phyloP scores from a whole-genome alignment of 495 filamentous ascomycete genomes.

The Evernia prunastri region DNA sequence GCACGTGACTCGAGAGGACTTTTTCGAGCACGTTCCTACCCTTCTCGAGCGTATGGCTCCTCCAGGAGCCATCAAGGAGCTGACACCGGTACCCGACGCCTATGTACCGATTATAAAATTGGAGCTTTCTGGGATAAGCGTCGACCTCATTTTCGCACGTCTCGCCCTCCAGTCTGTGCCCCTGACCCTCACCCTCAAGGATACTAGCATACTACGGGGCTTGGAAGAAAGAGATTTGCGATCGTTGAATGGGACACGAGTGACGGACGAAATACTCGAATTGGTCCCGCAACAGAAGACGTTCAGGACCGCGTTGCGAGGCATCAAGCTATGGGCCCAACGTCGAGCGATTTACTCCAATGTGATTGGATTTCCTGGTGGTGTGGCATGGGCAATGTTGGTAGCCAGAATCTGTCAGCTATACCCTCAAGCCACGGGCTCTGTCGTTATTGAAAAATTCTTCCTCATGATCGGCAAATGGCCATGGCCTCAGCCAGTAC shows the following conservation, averaged over 20 bases:
- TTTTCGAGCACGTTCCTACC: slow-evolving; percentile 79
- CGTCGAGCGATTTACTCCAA: slow-evolving; percentile 92
- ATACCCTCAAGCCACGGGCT: slow-evolving; percentile 86
- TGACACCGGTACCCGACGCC: slow-evolving; percentile 80
- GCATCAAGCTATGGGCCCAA: slow-evolving; percentile 94
- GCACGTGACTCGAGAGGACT: slow-evolving; percentile 79
- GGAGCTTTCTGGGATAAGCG: slow-evolving; percentile 79
- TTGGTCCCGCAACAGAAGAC: slow-evolving; percentile 83
- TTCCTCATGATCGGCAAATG: slow-evolving; percentile 85
- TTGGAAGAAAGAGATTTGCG: slow-evolving; percentile 79
- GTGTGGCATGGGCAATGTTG: slow-evolving; percentile 96
- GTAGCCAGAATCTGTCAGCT: slow-evolving; percentile 93
- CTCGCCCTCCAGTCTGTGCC: slow-evolving; percentile 67
- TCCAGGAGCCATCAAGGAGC: slow-evolving; percentile 69
- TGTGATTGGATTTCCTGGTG: slow-evolving; percentile 91
- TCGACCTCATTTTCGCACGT: slow-evolving; percentile 89
- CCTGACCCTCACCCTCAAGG: slow-evolving; percentile 63
- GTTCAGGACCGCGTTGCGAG: slow-evolving; percentile 79
- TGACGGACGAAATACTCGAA: slow-evolving; percentile 83
- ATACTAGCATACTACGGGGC: slow-evolving; percentile 77
- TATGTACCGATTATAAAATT: slow-evolving; percentile 96
- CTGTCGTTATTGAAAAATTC: slow-evolving; percentile 84
- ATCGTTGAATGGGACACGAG: slow-evolving; percentile 86
- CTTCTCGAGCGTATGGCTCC: slow-evolving; percentile 67
- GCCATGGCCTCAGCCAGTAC: slow-evolving; percentile 87